Evolutionary conservation across 2,329 filamentous ascomycete genomes (phyloP).

Genomic region (Fusarium heterosporum): DNA sequence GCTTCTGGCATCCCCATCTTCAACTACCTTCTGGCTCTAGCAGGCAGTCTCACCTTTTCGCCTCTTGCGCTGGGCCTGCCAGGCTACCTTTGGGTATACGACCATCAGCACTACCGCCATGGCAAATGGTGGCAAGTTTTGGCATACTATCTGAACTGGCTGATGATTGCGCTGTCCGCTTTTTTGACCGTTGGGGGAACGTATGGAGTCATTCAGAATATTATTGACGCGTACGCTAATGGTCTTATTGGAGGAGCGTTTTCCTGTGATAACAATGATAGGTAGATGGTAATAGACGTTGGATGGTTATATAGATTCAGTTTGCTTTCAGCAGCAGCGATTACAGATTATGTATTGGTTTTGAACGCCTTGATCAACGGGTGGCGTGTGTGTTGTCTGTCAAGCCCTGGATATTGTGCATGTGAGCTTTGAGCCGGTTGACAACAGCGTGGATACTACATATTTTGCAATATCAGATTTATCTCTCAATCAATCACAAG

Average conservation of each 20-base stretch:
- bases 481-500: conserved; percentile 1
- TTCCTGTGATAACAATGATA: conserved; percentile 22
- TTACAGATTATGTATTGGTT: background rate
- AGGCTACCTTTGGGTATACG: conserved; percentile 42
- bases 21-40: conserved; percentile 51
- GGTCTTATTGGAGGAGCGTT: conserved; percentile 24
- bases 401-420: no score
- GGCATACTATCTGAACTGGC: conserved; percentile 22
- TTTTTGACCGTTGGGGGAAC: conserved; percentile 24
- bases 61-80: conserved; percentile 49
- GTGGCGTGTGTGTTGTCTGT: background rate
- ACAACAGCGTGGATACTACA: background rate
- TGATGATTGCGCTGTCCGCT: conserved; percentile 15
- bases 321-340: background rate
- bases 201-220: conserved; percentile 25
- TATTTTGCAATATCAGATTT: fast-evolving
- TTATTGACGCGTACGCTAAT: conserved; percentile 20
- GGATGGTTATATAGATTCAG: background rate
- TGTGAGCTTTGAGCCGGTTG: no score
- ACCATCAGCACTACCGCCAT: conserved; percentile 26
- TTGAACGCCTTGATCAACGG: background rate
- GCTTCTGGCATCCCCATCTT: conserved; percentile 44
- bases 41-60: conserved; percentile 48
- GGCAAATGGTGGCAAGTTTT: conserved; percentile 11
- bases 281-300: background rate